phyloP scores from a whole-genome alignment of 2,329 filamentous ascomycete species.

The Xylariaceae sp. region DNA sequence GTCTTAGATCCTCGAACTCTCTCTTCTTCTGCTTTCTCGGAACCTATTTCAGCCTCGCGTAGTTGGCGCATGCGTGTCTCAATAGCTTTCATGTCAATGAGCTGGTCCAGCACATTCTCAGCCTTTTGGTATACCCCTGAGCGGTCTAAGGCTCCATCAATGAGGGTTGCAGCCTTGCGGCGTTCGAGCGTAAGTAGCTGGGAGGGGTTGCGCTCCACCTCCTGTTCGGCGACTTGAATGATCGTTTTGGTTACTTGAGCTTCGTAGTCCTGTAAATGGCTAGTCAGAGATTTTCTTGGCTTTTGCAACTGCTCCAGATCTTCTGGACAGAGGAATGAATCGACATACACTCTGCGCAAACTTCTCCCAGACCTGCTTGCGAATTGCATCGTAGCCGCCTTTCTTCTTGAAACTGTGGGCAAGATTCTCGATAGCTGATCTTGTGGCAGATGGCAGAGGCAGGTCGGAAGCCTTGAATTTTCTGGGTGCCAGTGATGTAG shows the following conservation, averaged over 20 bases:
- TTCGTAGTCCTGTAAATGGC: constrained; percentile 59
- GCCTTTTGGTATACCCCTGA: constrained; percentile 71
- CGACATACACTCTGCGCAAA: constrained; percentile 63
- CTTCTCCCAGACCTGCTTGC: constrained; percentile 72
- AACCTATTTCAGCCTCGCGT: constrained; percentile 63
- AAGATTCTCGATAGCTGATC: constrained; percentile 68
- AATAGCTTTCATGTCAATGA: constrained; percentile 66
- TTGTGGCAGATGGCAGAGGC: constrained; percentile 67
- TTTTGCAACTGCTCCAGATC: neutral
- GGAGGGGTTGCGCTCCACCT: constrained; percentile 70
- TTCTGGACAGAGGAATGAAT: neutral
- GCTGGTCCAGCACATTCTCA: constrained; percentile 59
- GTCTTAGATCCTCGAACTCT: constrained; percentile 62
- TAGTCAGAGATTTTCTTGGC: constrained; percentile 5
- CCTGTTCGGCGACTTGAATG: constrained; percentile 64
- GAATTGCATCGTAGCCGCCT: constrained; percentile 73
- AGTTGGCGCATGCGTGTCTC: constrained; percentile 67
- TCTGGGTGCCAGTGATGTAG: constrained; percentile 20
- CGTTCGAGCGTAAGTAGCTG: constrained; percentile 70
- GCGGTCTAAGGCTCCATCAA: constrained; percentile 74
- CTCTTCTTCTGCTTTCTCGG: constrained; percentile 64
- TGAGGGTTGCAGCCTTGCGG: constrained; percentile 67
- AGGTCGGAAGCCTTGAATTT: constrained; percentile 73
- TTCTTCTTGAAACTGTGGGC: constrained; percentile 84
- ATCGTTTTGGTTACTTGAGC: constrained; percentile 62